Base-by-base conservation (phyloP, 805 yeast genomes). In the Diddensiella santjacobensis region DNA sequence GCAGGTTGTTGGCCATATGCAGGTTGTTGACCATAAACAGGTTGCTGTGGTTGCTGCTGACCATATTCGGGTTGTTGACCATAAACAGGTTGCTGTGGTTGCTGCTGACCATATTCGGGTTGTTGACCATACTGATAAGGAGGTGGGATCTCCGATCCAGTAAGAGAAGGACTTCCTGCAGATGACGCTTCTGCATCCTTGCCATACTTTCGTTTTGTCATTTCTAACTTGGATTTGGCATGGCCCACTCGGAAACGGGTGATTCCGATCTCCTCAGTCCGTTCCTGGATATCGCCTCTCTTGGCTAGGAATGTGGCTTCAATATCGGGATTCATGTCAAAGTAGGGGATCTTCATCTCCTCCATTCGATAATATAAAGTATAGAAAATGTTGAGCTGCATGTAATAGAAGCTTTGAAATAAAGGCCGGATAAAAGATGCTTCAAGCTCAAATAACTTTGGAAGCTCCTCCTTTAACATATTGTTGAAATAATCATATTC, bases 371-470 rank as follows among this genome's bases (percentile, higher is more conserved):
- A 84, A 72, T 87, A 90, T 53, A 93, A 73, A 1, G 96, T 89
- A 75, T 93, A 93, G 68, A 90, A 93, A 49, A 93, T 88, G 72
- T 93, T 93, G 73, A 93, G 78, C 72, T 93, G 99, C 98, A 93
- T 93, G 75, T 81, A 93, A 71, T 93, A 93, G 68, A 93, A 83
- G 47, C 95, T 84, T 60, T 91, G 93, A 70, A 93, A 93, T 60
- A 93, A 73, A 17, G 99, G 99, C 63, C 82, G 84, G 64, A 93
- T 90, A 64, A 93, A 88, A 60, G 89, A 93, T 3, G 89, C 86
- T 68, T 93, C 96, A 68, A 93, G 74, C 60, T 79, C 80, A 69
- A 93, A 93, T 64, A 93, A 72, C 39, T 85, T 71, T 19, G 99
- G 99, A 52, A 93, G 73, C 67, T 93, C 98, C 33, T 75, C 79